phyloP scores from a whole-genome alignment of 768 basidiomycete genomes.

The Erythrobasidium yunnanense region DNA sequence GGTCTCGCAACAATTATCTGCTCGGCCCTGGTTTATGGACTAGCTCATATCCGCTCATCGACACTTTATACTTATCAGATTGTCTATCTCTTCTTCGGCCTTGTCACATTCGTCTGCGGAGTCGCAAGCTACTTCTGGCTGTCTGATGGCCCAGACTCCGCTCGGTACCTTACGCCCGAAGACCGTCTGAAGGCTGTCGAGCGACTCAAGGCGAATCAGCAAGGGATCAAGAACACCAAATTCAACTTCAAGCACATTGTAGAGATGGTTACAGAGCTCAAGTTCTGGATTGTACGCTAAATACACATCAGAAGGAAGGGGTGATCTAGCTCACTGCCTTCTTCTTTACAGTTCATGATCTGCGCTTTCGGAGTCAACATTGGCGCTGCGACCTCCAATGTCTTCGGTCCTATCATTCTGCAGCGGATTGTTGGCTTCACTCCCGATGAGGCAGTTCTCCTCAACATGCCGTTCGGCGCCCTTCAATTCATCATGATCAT shows the following conservation, averaged over 20 bases:
- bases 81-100: slow-evolving; percentile 32
- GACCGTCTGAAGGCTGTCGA: slow-evolving; percentile 36
- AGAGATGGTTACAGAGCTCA: slow-evolving; percentile 31
- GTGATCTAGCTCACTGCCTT: too few species aligned
- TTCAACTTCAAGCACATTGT: slow-evolving; percentile 30
- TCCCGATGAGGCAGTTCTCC: slow-evolving; percentile 10
- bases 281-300: slow-evolving; percentile 31
- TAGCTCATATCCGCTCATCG: slow-evolving; percentile 7
- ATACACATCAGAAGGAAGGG: too few species aligned
- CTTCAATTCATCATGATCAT: slow-evolving; percentile 38
- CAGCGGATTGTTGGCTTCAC: slow-evolving; percentile 22
- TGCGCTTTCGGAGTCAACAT: slow-evolving; percentile 30
- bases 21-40: slow-evolving; percentile 19
- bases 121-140: slow-evolving; percentile 30
- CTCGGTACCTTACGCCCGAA: slow-evolving; percentile 35
- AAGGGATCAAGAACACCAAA: background rate
- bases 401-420: slow-evolving; percentile 36
- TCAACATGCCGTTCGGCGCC: slow-evolving; percentile 33
- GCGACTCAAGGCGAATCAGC: slow-evolving; percentile 35
- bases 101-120: slow-evolving; percentile 29
- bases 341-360: too few species aligned
- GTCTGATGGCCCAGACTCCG: slow-evolving; percentile 31
- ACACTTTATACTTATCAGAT: slow-evolving; percentile 31
- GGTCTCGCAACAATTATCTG: slow-evolving; percentile 28
- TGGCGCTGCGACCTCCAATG: slow-evolving; percentile 32